Base-by-base conservation (phyloP, 805 yeast genomes). In the Starmerella potacharoeniae region DNA sequence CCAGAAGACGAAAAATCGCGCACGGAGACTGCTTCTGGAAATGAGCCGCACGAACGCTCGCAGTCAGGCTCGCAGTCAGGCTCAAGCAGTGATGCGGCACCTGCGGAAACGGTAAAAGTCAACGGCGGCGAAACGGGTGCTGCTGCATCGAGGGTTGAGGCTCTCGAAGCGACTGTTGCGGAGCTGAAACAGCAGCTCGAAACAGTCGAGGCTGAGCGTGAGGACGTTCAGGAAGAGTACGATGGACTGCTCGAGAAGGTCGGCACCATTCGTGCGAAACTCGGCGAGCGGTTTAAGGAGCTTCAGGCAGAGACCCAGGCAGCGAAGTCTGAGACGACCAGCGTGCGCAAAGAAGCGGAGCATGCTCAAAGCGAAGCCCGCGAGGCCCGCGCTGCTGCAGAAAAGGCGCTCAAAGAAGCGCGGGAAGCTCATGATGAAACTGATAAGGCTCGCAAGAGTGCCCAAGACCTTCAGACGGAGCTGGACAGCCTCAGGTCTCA, bases 201-300 rank as follows among this genome's bases (percentile, higher is more conserved):
- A 43, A 71, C 70, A 5, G 73, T 78, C 1, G 78, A 78, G 60
- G 77, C 74, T 16, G 72, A 71, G 47, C 66, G 77, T 28, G 75
- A 69, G 37, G 69, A 67, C 29, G 60, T 65, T 16, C 75, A 71
- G 47, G 66, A 62, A 17, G 78, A 78, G 58, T 67, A 80, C 51
- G 70, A 71, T 51, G 58, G 58, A 28, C 61, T 73, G 13, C 60
- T 69, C 31, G 72, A 67, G 37, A 68, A 70, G 49, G 68, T 73
- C 34, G 60, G 70, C 6, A 66, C 65, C 17, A 70, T 73, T 53
- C 68, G 70, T 52, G 49, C 64, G 11, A 65, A 71, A 5, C 68
- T 65, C 70, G 78, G 69, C 66, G 78, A 67, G 72, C 74, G 71
- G 59, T 71, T 64, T 71, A 74, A 56, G 28, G 51, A 39, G 31